Evolutionary conservation across 345 rosid species (phyloP).

Genomic region (Dimocarpus longan): DNA sequence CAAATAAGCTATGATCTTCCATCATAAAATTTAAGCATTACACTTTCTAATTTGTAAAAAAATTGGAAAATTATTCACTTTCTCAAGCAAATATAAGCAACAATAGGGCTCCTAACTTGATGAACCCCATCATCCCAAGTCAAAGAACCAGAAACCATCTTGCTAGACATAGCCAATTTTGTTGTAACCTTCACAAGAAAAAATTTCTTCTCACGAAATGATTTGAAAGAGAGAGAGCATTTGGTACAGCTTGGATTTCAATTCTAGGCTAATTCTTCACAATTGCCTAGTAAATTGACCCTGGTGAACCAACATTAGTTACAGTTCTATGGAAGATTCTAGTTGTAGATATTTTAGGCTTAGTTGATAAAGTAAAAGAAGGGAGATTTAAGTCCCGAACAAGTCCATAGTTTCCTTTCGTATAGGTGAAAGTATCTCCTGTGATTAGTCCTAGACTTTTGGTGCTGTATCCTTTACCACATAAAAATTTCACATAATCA

Average conservation of each 20-base stretch:
- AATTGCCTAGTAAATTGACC: constrained; percentile 31
- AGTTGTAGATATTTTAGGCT: background rate
- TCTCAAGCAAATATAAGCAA: constrained; percentile 6
- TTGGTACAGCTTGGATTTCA: constrained; percentile 32
- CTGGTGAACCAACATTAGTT: constrained; percentile 39
- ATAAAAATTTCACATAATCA: constrained; percentile 46
- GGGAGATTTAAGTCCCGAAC: constrained; percentile 48
- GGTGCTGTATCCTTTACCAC: constrained; percentile 40
- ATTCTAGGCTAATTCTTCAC: constrained; percentile 25
- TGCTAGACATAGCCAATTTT: background rate
- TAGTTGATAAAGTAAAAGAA: constrained; percentile 35
- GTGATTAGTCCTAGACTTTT: constrained; percentile 27
- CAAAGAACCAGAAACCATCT: constrained; percentile 31
- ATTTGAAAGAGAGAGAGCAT: constrained; percentile 26
- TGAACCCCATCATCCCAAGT: constrained; percentile 44
- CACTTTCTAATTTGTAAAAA: no score
- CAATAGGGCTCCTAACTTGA: constrained; percentile 45
- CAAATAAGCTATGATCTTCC: no score
- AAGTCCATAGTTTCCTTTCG: constrained; percentile 21
- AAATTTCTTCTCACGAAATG: constrained; percentile 18
- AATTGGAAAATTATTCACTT: background rate
- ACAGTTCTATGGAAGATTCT: constrained; percentile 37
- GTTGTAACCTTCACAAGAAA: constrained; percentile 33
- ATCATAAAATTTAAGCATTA: no score
- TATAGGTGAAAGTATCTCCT: constrained; percentile 29